Percentiles rank a stretch among this genome's conserved stretches.
Conservation (phyloP, 257 asterid genomes). For the Penstemon newberryi region DNA sequence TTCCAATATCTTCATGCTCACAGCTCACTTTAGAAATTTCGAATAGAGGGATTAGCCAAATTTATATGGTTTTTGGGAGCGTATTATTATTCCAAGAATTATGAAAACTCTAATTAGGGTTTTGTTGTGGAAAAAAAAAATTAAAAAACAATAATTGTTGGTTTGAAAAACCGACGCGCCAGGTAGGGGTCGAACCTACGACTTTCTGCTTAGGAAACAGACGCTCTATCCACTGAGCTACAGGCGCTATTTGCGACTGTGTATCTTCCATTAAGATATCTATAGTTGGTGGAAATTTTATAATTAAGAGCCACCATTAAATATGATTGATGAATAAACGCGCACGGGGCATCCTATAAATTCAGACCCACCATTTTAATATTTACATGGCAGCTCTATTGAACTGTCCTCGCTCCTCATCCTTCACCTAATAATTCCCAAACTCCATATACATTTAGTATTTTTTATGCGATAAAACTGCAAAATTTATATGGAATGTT, state of each 20-base stretch:
- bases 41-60: background rate
- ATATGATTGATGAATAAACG: too few species aligned
- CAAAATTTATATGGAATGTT: conserved; percentile 51
- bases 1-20: conserved; percentile 68
- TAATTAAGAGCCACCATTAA: too few species aligned
- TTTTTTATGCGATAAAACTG: background rate
- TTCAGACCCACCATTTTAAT: conserved; percentile 6
- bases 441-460: background rate
- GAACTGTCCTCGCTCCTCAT: background rate
- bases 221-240: conserved; percentile 90
- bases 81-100: too few species aligned
- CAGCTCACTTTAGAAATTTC: conserved; percentile 6
- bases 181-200: conserved; percentile 98
- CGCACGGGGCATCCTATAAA: conserved; percentile 21
- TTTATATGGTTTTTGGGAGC: background rate
- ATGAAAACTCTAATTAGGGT: too few species aligned
- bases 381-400: conserved; percentile 20
- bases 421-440: background rate
- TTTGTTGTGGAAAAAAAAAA: too few species aligned
- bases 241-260: conserved; percentile 36
- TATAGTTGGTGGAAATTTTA: too few species aligned
- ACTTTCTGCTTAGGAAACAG: conserved; percentile 83
- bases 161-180: conserved; percentile 48
- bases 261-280: too few species aligned
- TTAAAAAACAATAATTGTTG: background rate